Conservation (phyloP, 805 yeast species). For the Yarrowia sp. region DNA sequence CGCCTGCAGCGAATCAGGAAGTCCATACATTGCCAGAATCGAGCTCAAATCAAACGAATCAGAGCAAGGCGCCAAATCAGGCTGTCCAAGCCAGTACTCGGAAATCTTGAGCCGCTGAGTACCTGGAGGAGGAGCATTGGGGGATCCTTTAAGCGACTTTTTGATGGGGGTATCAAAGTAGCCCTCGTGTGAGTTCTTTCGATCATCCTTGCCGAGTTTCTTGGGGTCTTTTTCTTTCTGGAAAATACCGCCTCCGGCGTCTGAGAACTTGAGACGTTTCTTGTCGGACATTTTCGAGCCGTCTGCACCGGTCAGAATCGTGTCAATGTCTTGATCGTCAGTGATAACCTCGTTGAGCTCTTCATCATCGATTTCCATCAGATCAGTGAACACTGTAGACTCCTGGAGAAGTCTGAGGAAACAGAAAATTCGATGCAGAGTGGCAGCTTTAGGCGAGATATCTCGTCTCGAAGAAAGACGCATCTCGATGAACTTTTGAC, state of each 20-base stretch:
- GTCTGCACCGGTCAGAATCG: constrained; percentile 23
- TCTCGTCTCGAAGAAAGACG: constrained; percentile 65
- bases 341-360: constrained; percentile 29
- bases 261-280: constrained; percentile 24
- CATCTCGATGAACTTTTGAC: constrained; percentile 69
- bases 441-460: constrained; percentile 70
- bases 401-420: constrained; percentile 74
- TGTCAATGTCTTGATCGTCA: constrained; percentile 19
- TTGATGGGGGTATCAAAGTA: constrained; percentile 24
- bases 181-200: constrained; percentile 4
- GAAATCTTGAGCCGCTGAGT: constrained; percentile 12
- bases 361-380: constrained; percentile 31
- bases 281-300: constrained; percentile 26
- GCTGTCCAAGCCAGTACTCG: constrained; percentile 22
- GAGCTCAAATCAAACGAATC: constrained; percentile 41
- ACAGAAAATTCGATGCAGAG: constrained; percentile 74
- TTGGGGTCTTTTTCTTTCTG: constrained; percentile 10
- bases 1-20: constrained; percentile 75
- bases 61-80: constrained; percentile 18
- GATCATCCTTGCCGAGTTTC: not conserved
- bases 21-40: constrained; percentile 77
- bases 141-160: constrained; percentile 14
- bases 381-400: constrained; percentile 50
- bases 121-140: constrained; percentile 9
- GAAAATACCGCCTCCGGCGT: constrained; percentile 22